These are phyloP conservation scores for Dothistroma pini DNA, from an alignment of 2,329 filamentous ascomycete genomes.

Conservation along the genomic window DNA sequence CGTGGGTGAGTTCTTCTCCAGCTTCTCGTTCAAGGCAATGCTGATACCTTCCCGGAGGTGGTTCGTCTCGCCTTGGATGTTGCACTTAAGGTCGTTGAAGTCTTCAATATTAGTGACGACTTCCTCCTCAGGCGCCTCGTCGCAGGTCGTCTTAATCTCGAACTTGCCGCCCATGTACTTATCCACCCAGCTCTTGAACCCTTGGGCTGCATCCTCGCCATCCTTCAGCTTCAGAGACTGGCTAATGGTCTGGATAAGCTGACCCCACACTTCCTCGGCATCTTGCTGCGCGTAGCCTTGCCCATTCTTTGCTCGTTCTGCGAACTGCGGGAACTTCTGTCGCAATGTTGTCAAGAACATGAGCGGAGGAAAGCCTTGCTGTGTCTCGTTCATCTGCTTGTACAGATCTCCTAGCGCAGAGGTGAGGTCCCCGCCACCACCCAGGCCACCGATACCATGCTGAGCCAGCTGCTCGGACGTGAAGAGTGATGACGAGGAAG, in stretches of 20 bases:
- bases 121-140: constrained; percentile 77
- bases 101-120: constrained; percentile 63
- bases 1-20: constrained; percentile 81
- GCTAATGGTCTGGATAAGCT: constrained; percentile 80
- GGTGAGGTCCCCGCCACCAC: constrained; percentile 66
- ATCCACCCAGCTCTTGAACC: constrained; percentile 67
- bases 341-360: constrained; percentile 80
- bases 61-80: constrained; percentile 83
- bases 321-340: constrained; percentile 82
- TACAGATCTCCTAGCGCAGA: constrained; percentile 77
- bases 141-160: constrained; percentile 73
- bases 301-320: constrained; percentile 77
- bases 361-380: constrained; percentile 78
- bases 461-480: constrained; percentile 39
- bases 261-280: constrained; percentile 96
- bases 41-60: constrained; percentile 86
- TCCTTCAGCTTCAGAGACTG: constrained; percentile 69
- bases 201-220: constrained; percentile 47
- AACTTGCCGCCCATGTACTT: constrained; percentile 86
- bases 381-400: constrained; percentile 83
- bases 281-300: constrained; percentile 95
- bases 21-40: constrained; percentile 76
- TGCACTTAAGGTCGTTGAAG: constrained; percentile 93
- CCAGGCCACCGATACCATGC: constrained; percentile 56
- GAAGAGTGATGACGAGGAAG: constrained; percentile 29